phyloP scores from a whole-genome alignment of 2,329 filamentous ascomycete species.

The Thelonectria blattea region DNA sequence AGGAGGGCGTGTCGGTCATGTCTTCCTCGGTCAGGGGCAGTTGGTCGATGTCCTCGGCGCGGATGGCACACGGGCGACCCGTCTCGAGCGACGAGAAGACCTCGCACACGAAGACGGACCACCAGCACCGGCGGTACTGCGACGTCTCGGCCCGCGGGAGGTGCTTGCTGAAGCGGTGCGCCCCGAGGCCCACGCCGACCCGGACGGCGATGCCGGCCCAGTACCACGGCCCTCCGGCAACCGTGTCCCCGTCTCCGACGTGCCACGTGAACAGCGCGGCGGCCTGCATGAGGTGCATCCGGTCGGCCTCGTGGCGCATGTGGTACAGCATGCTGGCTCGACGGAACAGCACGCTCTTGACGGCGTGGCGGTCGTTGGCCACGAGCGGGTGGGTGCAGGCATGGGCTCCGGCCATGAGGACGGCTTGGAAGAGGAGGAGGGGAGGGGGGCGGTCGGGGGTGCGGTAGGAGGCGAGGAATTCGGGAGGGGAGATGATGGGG shows the following conservation, averaged over 20 bases:
- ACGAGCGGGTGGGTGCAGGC: constrained; percentile 34
- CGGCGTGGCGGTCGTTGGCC: constrained; percentile 33
- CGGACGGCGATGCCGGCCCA: constrained; percentile 35
- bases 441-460: constrained; percentile 33
- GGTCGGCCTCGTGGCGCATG: constrained; percentile 35
- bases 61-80: constrained; percentile 30
- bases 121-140: constrained; percentile 36
- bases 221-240: constrained; percentile 34
- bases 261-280: constrained; percentile 35
- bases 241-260: constrained; percentile 33
- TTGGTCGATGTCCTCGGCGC: constrained; percentile 36
- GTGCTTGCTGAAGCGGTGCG: constrained; percentile 29
- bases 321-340: constrained; percentile 36
- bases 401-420: constrained; percentile 35
- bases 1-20: constrained; percentile 29
- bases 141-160: constrained; percentile 31
- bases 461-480: constrained; percentile 32
- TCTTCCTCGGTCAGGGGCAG: constrained; percentile 28
- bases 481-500: constrained; percentile 33
- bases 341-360: constrained; percentile 36
- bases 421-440: constrained; percentile 29
- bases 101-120: constrained; percentile 35
- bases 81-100: constrained; percentile 34
- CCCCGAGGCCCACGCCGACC: constrained; percentile 30
- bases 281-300: constrained; percentile 35